phyloP scores from a whole-genome alignment of 495 filamentous ascomycete species.

The Jackrogersella minutella region DNA sequence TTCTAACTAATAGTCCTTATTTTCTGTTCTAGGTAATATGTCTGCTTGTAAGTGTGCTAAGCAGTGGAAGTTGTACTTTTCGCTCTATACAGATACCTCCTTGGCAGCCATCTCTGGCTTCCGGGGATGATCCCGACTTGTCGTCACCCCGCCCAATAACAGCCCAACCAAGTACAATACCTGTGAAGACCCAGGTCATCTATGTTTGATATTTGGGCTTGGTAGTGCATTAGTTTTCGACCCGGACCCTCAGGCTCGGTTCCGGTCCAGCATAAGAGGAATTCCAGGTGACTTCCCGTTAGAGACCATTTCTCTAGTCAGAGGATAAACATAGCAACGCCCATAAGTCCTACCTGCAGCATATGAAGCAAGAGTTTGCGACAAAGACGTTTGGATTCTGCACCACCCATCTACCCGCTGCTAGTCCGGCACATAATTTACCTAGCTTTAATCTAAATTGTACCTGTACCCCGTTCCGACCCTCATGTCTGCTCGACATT shows the following conservation, averaged over 20 bases:
- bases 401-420: slow-evolving; percentile 1
- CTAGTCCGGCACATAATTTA: neutral
- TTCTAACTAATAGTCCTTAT: neutral
- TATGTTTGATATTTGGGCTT: slow-evolving; percentile 39
- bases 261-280: slow-evolving; percentile 15
- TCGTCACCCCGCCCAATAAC: slow-evolving; percentile 28
- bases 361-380: slow-evolving; percentile 12
- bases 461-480: neutral
- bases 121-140: slow-evolving; percentile 40
- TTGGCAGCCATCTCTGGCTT: slow-evolving; percentile 25
- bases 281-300: slow-evolving; percentile 22
- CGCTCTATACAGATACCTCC: slow-evolving; percentile 23
- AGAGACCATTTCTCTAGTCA: neutral
- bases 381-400: slow-evolving; percentile 6
- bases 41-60: neutral
- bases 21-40: neutral
- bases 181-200: slow-evolving; percentile 24
- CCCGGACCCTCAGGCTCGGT: slow-evolving; percentile 32
- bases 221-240: slow-evolving; percentile 37
- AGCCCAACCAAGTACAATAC: slow-evolving; percentile 27
- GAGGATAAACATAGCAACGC: slow-evolving; percentile 4
- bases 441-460: neutral
- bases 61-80: slow-evolving; percentile 15
- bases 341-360: slow-evolving; percentile 7
- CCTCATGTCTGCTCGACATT: neutral